A percentile compares a stretch with the other conserved stretches of the same genome.
Evolutionary conservation across 2,329 filamentous ascomycete genomes (phyloP).

Genomic region (Cladobotryum mycophilum): DNA sequence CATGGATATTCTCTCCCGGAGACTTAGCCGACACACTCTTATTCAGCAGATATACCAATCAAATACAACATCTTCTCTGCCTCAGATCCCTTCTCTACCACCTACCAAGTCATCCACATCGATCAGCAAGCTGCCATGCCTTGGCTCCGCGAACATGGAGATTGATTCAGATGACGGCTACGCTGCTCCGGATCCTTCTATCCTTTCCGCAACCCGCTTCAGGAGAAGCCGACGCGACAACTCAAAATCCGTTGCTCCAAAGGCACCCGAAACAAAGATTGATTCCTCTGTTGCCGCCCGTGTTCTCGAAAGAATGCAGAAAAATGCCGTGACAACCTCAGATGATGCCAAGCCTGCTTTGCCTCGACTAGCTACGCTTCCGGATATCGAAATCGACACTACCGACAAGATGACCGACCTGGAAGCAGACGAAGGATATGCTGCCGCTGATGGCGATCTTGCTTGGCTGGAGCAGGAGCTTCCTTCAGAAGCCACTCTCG

Average conservation of each 20-base stretch:
- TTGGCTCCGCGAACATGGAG: background rate
- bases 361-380: background rate
- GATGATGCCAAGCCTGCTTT: background rate
- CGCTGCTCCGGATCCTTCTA: background rate
- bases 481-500: slow-evolving; percentile 6
- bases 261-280: background rate
- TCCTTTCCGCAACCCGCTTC: too few relatives aligned
- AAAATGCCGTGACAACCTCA: background rate
- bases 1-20: slow-evolving; percentile 10
- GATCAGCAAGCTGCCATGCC: too few relatives aligned
- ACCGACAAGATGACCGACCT: slow-evolving; percentile 8
- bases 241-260: too few relatives aligned
- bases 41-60: slow-evolving; percentile 1
- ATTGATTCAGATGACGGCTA: background rate
- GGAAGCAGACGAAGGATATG: slow-evolving; percentile 25
- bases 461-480: slow-evolving; percentile 19
- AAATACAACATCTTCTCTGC: background rate
- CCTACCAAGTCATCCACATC: background rate
- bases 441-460: slow-evolving; percentile 20
- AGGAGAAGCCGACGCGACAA: too few relatives aligned
- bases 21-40: slow-evolving; percentile 9
- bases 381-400: slow-evolving; percentile 4
- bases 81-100: background rate
- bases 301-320: slow-evolving; percentile 5
- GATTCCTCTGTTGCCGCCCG: slow-evolving; percentile 4